Evolutionary conservation across 495 filamentous ascomycete species (phyloP).

Genomic region (Daldinia bambusicola): DNA sequence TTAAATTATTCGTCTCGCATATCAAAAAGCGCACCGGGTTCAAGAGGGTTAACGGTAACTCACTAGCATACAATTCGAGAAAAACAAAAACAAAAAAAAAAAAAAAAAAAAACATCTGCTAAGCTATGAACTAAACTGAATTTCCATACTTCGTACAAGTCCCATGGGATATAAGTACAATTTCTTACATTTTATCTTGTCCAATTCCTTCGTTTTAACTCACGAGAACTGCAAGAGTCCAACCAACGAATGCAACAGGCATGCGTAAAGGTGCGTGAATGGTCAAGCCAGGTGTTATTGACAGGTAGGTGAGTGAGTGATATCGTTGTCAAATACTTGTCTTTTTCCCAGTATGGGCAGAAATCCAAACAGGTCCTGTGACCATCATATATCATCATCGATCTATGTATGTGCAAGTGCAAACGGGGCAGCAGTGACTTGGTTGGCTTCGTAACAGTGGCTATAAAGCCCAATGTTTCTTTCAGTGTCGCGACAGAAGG

Average conservation of each 20-base stretch:
- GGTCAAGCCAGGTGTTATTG: not conserved
- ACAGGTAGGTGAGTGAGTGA: not conserved
- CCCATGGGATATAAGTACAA: not conserved
- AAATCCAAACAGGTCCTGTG: not conserved
- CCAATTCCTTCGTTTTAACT: not conserved
- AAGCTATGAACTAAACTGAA: not conserved
- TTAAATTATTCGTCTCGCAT: not conserved
- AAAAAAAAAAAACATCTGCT: not conserved
- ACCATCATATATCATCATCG: not conserved
- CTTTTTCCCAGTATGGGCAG: not conserved
- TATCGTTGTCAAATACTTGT: not conserved
- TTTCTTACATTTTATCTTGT: not conserved
- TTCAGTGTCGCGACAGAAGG: not conserved
- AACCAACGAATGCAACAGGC: not conserved
- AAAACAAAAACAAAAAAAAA: constrained; percentile 2
- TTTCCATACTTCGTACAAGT: not conserved
- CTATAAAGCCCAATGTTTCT: not conserved
- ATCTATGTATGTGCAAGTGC: not conserved
- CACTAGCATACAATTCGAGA: not conserved
- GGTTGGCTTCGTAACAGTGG: not conserved
- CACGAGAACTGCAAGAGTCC: not conserved
- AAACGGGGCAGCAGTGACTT: not conserved
- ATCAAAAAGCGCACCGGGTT: not conserved
- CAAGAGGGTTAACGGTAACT: not conserved
- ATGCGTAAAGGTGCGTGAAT: not conserved